Percentiles rank a stretch among this genome's conserved stretches.
phyloP scores from a whole-genome alignment of 2,329 filamentous ascomycete genomes.

The Xylogone sp. region DNA sequence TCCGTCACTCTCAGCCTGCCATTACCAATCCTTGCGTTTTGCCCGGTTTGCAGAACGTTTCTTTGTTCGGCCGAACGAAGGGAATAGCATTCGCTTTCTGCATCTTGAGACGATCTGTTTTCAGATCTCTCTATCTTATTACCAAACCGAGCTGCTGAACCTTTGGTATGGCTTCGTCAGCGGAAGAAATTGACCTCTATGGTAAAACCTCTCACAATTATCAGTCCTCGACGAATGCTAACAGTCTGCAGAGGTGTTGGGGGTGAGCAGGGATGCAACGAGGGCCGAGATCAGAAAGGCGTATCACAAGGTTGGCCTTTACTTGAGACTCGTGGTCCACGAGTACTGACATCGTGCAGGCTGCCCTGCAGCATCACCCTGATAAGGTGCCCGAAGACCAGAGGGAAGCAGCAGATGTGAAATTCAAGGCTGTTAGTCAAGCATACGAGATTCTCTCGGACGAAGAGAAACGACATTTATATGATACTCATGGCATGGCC shows the following conservation, averaged over 20 bases:
- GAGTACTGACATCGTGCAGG: conserved; percentile 43
- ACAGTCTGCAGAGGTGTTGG: conserved; percentile 67
- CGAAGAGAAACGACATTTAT: conserved; percentile 86
- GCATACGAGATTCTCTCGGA: conserved; percentile 98
- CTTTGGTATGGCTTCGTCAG: conserved; percentile 23
- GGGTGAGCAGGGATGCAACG: conserved; percentile 66
- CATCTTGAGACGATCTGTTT: not conserved
- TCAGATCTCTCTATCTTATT: not conserved
- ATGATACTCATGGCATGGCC: conserved; percentile 93
- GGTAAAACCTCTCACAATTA: conserved; percentile 36
- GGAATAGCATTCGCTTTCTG: not conserved
- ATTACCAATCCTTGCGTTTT: not conserved
- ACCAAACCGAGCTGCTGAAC: not conserved
- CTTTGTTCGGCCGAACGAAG: not conserved
- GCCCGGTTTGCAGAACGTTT: not conserved
- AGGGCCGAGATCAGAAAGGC: conserved; percentile 90
- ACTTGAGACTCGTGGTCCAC: not conserved
- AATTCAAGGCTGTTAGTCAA: conserved; percentile 89
- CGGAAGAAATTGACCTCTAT: conserved; percentile 54
- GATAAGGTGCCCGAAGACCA: conserved; percentile 91
- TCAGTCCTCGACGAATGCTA: conserved; percentile 13
- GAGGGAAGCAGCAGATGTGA: conserved; percentile 79
- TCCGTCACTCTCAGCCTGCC: not conserved
- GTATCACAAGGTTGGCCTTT: conserved; percentile 74
- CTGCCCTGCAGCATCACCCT: conserved; percentile 83